Evolutionary conservation across 2,329 filamentous ascomycete species (phyloP).

Genomic region (Xylaria hypoxylon): DNA sequence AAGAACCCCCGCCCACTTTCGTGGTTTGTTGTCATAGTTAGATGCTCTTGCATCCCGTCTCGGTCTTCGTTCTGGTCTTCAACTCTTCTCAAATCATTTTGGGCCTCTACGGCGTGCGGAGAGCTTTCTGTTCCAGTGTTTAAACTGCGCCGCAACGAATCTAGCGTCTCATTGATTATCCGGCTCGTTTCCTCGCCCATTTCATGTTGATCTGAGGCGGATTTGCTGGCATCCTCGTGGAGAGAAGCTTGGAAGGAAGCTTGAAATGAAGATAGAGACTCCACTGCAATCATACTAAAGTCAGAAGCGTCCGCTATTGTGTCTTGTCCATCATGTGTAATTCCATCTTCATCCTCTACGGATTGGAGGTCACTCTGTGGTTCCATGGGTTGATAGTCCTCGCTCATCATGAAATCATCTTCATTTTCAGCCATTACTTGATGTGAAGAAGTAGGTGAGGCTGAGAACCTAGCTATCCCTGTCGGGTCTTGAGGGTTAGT

Average conservation of each 20-base stretch:
- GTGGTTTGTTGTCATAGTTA: constrained; percentile 23
- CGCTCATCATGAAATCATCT: constrained; percentile 39
- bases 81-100: constrained; percentile 32
- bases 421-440: constrained; percentile 37
- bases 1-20: constrained; percentile 38
- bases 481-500: constrained; percentile 17
- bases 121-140: constrained; percentile 40
- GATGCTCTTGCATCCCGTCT: constrained; percentile 22
- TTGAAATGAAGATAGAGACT: constrained; percentile 62
- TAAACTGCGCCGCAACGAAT: constrained; percentile 59
- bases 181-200: constrained; percentile 67
- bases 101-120: constrained; percentile 33
- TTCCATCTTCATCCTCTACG: constrained; percentile 38
- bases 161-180: constrained; percentile 67
- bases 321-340: constrained; percentile 48
- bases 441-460: constrained; percentile 37
- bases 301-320: constrained; percentile 61
- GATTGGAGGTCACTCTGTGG: constrained; percentile 48
- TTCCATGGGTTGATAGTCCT: constrained; percentile 45
- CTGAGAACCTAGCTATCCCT: constrained; percentile 21
- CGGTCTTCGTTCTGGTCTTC: constrained; percentile 33
- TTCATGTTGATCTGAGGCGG: constrained; percentile 55
- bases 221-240: constrained; percentile 55
- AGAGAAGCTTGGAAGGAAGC: constrained; percentile 54
- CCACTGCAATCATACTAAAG: constrained; percentile 70